Conservation (phyloP, 2,329 filamentous ascomycete species). For the Pseudocercospora cruenta region DNA sequence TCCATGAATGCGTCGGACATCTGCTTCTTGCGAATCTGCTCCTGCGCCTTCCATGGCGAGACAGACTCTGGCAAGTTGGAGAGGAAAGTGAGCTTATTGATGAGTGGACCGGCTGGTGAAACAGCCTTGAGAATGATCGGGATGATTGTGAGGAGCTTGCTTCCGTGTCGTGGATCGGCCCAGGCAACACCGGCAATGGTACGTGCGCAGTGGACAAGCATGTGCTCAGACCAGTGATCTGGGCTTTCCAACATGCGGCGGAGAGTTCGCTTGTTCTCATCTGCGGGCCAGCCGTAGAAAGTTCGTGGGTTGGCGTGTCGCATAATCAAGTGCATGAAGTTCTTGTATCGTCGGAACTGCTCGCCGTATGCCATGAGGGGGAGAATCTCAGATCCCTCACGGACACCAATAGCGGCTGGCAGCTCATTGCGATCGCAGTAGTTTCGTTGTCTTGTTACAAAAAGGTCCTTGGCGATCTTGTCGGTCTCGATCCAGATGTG, state of each 20-base stretch:
- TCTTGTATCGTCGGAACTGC: constrained; percentile 37
- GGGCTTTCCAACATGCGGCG: constrained; percentile 38
- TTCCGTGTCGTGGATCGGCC: constrained; percentile 40
- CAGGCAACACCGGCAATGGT: constrained; percentile 39
- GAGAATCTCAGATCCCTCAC: constrained; percentile 38
- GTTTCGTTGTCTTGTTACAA: constrained; percentile 37
- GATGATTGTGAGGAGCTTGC: constrained; percentile 40
- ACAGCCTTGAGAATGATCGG: constrained; percentile 40
- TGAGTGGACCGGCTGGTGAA: constrained; percentile 39
- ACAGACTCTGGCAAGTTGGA: constrained; percentile 36
- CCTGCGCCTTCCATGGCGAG: constrained; percentile 38
- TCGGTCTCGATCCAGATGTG: constrained; percentile 43
- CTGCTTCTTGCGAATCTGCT: constrained; percentile 34
- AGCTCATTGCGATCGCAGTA: constrained; percentile 42
- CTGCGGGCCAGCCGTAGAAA: constrained; percentile 39
- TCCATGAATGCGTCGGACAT: constrained; percentile 41
- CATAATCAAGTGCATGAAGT: constrained; percentile 43
- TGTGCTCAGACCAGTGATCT: constrained; percentile 39
- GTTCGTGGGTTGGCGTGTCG: constrained; percentile 34
- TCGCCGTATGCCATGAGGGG: constrained; percentile 41
- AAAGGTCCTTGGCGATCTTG: constrained; percentile 41
- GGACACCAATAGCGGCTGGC: constrained; percentile 38
- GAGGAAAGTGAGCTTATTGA: constrained; percentile 41
- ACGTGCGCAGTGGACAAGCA: constrained; percentile 40
- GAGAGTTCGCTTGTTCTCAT: constrained; percentile 41